Conservation (phyloP, 2,329 filamentous ascomycete species). For the Scedosporium minutisporum region DNA sequence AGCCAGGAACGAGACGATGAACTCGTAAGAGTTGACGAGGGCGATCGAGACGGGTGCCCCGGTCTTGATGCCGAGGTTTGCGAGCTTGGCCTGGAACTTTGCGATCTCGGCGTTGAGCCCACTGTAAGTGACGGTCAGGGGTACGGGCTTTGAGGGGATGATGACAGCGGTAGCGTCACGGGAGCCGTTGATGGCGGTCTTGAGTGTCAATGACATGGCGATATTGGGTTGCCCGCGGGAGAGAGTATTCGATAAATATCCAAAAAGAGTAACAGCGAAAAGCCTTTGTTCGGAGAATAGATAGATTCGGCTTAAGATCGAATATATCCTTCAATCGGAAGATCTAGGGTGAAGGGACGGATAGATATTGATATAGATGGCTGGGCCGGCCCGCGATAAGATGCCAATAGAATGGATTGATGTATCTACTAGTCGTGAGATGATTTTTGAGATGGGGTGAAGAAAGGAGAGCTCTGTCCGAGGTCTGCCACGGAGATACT, state of each 20-base stretch:
- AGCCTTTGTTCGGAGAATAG: not conserved
- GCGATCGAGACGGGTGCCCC: constrained; percentile 72
- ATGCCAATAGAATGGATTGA: not conserved
- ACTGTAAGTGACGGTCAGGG: constrained; percentile 60
- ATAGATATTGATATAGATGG: not conserved
- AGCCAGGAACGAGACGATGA: constrained; percentile 81
- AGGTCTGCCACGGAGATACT: not conserved
- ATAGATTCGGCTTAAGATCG: not conserved
- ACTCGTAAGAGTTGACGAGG: constrained; percentile 76
- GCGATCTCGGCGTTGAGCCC: constrained; percentile 56
- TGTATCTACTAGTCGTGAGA: not conserved
- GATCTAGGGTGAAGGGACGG: not conserved
- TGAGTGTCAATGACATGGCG: constrained; percentile 34
- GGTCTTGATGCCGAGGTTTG: constrained; percentile 59
- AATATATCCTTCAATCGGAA: not conserved
- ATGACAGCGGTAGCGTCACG: constrained; percentile 53
- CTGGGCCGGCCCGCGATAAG: not conserved
- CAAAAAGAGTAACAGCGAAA: not conserved
- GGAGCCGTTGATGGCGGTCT: constrained; percentile 38
- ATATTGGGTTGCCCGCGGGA: not conserved
- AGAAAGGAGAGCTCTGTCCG: not conserved
- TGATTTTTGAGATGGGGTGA: not conserved
- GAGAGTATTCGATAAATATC: not conserved
- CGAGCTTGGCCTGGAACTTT: constrained; percentile 69
- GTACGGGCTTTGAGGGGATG: constrained; percentile 53